These are phyloP conservation scores for Furcasterigmium sp. DNA, from an alignment of 2,329 filamentous ascomycete genomes.

Conservation along the genomic window DNA sequence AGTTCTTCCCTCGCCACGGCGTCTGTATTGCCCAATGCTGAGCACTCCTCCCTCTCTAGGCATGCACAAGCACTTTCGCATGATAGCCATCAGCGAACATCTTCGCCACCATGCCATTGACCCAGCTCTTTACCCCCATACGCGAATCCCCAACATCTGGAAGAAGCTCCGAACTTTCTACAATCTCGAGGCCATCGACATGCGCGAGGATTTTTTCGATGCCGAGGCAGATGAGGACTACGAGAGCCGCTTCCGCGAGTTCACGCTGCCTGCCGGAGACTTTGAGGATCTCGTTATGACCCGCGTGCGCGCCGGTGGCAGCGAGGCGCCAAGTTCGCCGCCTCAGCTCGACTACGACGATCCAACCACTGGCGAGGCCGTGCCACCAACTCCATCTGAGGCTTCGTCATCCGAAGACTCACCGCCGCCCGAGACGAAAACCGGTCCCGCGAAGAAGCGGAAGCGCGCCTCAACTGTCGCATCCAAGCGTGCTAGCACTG, in stretches of 20 bases:
- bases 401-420: neutral
- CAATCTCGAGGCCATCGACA: slow-evolving; percentile 80
- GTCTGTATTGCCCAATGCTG: slow-evolving; percentile 13
- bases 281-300: slow-evolving; percentile 43
- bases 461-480: slow-evolving; percentile 33
- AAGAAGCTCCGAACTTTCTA: slow-evolving; percentile 78
- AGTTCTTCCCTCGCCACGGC: slow-evolving; percentile 7
- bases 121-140: slow-evolving; percentile 67
- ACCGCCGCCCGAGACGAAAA: neutral
- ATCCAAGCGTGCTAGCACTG: slow-evolving; percentile 35
- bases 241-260: slow-evolving; percentile 59
- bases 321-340: slow-evolving; percentile 43
- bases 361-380: slow-evolving; percentile 6
- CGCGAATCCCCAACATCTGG: slow-evolving; percentile 88
- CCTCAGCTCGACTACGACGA: slow-evolving; percentile 32
- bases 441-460: slow-evolving; percentile 28
- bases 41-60: slow-evolving; percentile 40
- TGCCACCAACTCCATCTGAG: neutral
- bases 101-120: slow-evolving; percentile 76
- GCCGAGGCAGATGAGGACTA: slow-evolving; percentile 52
- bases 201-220: slow-evolving; percentile 63
- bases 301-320: slow-evolving; percentile 36
- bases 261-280: slow-evolving; percentile 50
- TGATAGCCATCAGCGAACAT: slow-evolving; percentile 79
- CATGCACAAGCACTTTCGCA: slow-evolving; percentile 90